Evolutionary conservation across 2,329 filamentous ascomycete genomes (phyloP).

Genomic region (Aureobasidium musti): DNA sequence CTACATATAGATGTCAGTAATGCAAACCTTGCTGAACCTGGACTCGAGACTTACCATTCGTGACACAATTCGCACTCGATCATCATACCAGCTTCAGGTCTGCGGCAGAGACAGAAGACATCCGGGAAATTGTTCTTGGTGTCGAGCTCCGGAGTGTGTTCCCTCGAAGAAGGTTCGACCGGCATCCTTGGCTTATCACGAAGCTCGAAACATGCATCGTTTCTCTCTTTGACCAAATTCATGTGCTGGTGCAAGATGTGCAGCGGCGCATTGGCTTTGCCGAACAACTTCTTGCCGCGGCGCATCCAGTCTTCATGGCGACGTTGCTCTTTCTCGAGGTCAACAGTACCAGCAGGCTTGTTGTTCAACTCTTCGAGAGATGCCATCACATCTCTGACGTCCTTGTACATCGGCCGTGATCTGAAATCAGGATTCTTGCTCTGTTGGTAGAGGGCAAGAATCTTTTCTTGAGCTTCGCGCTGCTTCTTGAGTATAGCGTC

Average conservation of each 20-base stretch:
- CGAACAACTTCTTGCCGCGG: slow-evolving; percentile 94
- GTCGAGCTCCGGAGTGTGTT: slow-evolving; percentile 61
- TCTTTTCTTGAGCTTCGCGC: slow-evolving; percentile 86
- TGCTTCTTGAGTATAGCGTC: slow-evolving; percentile 95
- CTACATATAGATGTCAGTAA: slow-evolving; percentile 47
- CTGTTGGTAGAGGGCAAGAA: slow-evolving; percentile 76
- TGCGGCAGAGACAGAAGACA: slow-evolving; percentile 96
- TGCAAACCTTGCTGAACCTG: not conserved
- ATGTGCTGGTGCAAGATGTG: slow-evolving; percentile 95
- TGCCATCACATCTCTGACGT: slow-evolving; percentile 88
- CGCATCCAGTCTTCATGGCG: slow-evolving; percentile 99
- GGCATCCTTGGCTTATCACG: slow-evolving; percentile 85
- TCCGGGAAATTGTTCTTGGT: slow-evolving; percentile 53
- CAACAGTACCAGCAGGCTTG: slow-evolving; percentile 85
- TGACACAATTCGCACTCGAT: slow-evolving; percentile 98
- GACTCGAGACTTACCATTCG: slow-evolving; percentile 70
- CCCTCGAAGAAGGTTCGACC: slow-evolving; percentile 86
- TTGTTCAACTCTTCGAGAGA: slow-evolving; percentile 86
- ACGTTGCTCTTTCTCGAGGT: slow-evolving; percentile 91
- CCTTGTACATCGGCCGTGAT: slow-evolving; percentile 80
- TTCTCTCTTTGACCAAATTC: slow-evolving; percentile 87
- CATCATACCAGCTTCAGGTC: slow-evolving; percentile 96
- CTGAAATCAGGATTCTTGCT: slow-evolving; percentile 73
- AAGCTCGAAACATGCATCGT: slow-evolving; percentile 87
- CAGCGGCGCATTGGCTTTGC: slow-evolving; percentile 94